phyloP scores from a whole-genome alignment of 352 stramenopile species.

The Phytophthora cactorum region DNA sequence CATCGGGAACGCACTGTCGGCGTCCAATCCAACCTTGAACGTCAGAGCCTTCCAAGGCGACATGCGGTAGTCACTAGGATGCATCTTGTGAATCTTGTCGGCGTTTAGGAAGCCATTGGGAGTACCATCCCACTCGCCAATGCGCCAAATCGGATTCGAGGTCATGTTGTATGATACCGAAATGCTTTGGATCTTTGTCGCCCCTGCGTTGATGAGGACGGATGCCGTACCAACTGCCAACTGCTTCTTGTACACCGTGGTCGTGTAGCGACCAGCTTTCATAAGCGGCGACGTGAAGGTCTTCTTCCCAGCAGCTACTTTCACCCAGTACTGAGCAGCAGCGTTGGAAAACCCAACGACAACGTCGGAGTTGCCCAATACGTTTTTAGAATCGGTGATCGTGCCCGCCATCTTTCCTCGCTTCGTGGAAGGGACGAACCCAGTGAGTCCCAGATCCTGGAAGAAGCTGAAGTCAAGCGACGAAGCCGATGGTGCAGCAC shows the following conservation, averaged over 20 bases:
- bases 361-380: slow-evolving; percentile 31
- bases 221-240: slow-evolving; percentile 37
- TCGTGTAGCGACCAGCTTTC: slow-evolving; percentile 51
- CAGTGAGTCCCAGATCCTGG: slow-evolving; percentile 39
- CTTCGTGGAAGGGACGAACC: slow-evolving; percentile 43
- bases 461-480: slow-evolving; percentile 53
- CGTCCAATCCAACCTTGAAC: slow-evolving; percentile 32
- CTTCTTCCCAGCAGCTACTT: slow-evolving; percentile 26
- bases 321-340: slow-evolving; percentile 53
- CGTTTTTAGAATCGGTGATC: slow-evolving; percentile 37
- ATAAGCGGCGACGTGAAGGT: slow-evolving; percentile 52
- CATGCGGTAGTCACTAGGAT: slow-evolving; percentile 58
- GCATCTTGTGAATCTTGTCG: slow-evolving; percentile 63
- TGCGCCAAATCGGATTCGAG: slow-evolving; percentile 46
- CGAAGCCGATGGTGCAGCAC: slow-evolving; percentile 26
- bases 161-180: slow-evolving; percentile 37
- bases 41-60: slow-evolving; percentile 28
- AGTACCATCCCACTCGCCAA: slow-evolving; percentile 42
- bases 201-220: slow-evolving; percentile 27
- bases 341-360: slow-evolving; percentile 50
- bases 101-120: slow-evolving; percentile 54
- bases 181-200: slow-evolving; percentile 30
- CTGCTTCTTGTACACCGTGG: slow-evolving; percentile 60
- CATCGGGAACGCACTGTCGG: slow-evolving; percentile 41
- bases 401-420: slow-evolving; percentile 43